Conservation (phyloP, 2,329 filamentous ascomycete genomes). For the Tolypocladium album region DNA sequence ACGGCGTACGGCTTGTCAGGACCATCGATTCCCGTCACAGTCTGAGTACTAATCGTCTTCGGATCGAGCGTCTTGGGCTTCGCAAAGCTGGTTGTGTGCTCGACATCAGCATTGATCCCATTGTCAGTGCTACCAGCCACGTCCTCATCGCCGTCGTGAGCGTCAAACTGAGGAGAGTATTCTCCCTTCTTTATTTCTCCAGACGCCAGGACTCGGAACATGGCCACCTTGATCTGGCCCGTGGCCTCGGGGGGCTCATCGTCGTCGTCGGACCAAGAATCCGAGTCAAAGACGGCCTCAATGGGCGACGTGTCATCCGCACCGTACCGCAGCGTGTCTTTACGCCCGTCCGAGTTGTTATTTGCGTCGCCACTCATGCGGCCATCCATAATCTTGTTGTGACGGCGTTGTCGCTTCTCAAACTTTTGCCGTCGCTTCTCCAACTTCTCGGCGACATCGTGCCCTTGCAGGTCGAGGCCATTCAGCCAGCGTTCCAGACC, state of each 20-base stretch:
- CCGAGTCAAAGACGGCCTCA: constrained; percentile 57
- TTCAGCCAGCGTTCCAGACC: constrained; percentile 95
- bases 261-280: constrained; percentile 66
- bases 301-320: constrained; percentile 65
- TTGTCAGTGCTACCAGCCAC: constrained; percentile 41
- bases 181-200: constrained; percentile 97
- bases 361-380: constrained; percentile 22
- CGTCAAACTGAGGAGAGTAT: constrained; percentile 95
- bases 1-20: constrained; percentile 93
- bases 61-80: constrained; percentile 94
- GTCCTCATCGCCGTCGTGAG: constrained; percentile 87
- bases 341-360: constrained; percentile 29
- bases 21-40: constrained; percentile 94
- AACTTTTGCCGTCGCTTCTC: constrained; percentile 81
- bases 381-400: constrained; percentile 36
- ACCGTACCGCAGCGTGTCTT: constrained; percentile 68
- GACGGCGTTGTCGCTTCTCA: constrained; percentile 54
- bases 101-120: constrained; percentile 67
- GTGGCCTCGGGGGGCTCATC: constrained; percentile 89
- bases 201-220: constrained; percentile 90
- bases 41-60: constrained; percentile 96
- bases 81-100: constrained; percentile 95
- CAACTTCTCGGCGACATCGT: constrained; percentile 79
- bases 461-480: constrained; percentile 86
- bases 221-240: constrained; percentile 94